Conservation (phyloP, 257 asterid genomes). For the Solanum etuberosum region DNA sequence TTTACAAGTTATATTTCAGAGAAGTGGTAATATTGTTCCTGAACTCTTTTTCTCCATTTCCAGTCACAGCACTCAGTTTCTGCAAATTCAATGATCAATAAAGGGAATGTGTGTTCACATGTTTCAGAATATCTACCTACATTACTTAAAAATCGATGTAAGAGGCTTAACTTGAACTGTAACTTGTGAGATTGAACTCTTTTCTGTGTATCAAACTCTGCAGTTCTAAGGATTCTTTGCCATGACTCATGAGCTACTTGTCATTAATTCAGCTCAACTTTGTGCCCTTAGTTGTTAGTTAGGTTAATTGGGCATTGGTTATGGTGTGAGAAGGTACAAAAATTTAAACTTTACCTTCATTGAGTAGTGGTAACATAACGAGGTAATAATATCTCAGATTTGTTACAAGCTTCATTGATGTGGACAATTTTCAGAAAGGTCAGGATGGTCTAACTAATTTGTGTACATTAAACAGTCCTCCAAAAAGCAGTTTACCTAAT, state of each 20-base stretch:
- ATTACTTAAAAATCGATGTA: conserved; percentile 34
- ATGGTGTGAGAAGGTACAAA: not conserved
- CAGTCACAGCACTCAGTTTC: conserved; percentile 23
- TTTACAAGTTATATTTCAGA: not conserved
- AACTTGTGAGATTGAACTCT: not conserved
- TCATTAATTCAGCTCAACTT: not conserved
- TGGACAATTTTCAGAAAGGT: not conserved
- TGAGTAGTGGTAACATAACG: not conserved
- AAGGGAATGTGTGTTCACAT: conserved; percentile 16
- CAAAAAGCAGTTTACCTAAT: not conserved
- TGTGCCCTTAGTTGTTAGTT: not conserved
- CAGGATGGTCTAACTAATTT: not conserved
- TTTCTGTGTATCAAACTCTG: not conserved
- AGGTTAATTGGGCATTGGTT: not conserved
- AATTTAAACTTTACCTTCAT: not conserved
- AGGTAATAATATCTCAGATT: not conserved
- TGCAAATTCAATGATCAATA: conserved; percentile 11
- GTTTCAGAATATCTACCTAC: conserved; percentile 21
- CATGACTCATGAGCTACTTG: not conserved
- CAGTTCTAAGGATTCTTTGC: not conserved
- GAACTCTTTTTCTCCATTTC: not conserved
- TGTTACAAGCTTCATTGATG: not conserved
- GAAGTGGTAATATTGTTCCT: not conserved
- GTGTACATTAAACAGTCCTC: not conserved
- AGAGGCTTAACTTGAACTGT: conserved; percentile 6